These are phyloP conservation scores for Pelargonium nanum DNA, from an alignment of 345 rosid genomes.

Conservation along the genomic window DNA sequence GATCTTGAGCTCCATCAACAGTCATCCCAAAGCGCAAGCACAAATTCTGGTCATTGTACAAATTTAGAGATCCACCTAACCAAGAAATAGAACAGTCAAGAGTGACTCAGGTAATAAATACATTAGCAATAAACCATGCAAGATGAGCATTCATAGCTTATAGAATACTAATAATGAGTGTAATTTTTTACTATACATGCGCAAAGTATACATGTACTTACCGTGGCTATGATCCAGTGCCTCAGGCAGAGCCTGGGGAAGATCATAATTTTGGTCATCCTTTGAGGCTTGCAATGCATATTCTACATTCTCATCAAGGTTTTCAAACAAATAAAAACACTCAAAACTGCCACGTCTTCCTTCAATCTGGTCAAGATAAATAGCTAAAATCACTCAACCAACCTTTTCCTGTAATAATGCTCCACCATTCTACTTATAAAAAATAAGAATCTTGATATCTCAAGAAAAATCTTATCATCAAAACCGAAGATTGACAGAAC, in stretches of 20 bases:
- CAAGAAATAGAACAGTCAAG: neutral
- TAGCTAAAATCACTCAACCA: conserved; percentile 8
- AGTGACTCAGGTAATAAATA: neutral
- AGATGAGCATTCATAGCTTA: neutral
- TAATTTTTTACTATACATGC: neutral
- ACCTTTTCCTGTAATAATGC: neutral
- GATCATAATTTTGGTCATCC: conserved; percentile 28
- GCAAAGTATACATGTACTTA: conserved; percentile 20
- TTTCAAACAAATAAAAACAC: conserved; percentile 71
- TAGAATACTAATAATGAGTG: neutral
- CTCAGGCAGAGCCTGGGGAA: conserved; percentile 58
- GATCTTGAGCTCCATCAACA: conserved; percentile 42
- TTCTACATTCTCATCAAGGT: conserved; percentile 30
- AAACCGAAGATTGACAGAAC: conserved; percentile 1
- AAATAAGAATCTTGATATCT: neutral
- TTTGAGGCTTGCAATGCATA: conserved; percentile 23
- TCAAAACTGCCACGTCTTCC: conserved; percentile 46
- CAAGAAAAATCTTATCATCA: neutral
- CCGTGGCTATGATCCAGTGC: conserved; percentile 41
- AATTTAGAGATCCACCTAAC: conserved; percentile 39
- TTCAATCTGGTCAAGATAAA: conserved; percentile 46
- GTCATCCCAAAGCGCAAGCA: conserved; percentile 49
- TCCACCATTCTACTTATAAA: neutral
- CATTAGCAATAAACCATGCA: neutral
- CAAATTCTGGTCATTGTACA: conserved; percentile 33